A percentile compares a stretch with the other conserved stretches of the same genome.
Conservation (phyloP, 441 rosid genomes). For the Populus tomentosa region DNA sequence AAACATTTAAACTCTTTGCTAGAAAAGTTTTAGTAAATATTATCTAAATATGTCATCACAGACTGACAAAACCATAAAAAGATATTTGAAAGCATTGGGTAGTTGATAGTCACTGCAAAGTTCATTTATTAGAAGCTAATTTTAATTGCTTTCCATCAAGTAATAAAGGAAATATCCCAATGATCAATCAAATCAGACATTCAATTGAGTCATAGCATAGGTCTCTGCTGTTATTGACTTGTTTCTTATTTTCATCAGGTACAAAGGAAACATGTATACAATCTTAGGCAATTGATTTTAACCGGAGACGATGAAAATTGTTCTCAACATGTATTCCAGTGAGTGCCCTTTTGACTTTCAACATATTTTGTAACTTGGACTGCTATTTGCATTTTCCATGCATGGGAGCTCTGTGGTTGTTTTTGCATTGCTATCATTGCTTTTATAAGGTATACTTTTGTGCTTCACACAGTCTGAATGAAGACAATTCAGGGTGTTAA, state of each 20-base stretch:
- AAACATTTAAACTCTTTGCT: not conserved
- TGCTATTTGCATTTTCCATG: not conserved
- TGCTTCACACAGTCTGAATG: not conserved
- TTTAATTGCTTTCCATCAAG: not conserved
- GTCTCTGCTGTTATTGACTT: conserved; percentile 9
- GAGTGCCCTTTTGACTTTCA: conserved; percentile 25
- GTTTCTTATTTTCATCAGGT: conserved; percentile 43
- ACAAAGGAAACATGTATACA: conserved; percentile 96
- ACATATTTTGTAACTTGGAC: not conserved
- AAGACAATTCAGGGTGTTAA: not conserved
- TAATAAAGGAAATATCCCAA: not conserved
- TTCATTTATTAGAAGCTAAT: not conserved
- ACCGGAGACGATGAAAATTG: conserved; percentile 83
- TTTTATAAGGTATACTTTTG: not conserved
- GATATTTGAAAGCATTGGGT: not conserved
- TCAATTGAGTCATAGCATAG: not conserved
- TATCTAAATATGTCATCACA: not conserved
- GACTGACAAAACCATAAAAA: not conserved
- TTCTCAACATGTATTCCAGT: conserved; percentile 81
- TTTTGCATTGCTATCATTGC: not conserved
- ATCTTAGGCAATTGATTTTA: conserved; percentile 79
- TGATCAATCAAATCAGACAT: not conserved
- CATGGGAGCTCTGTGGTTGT: not conserved
- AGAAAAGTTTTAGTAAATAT: not conserved
- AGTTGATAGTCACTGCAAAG: not conserved